Evolutionary conservation across 2,329 filamentous ascomycete species (phyloP).

Genomic region (Plenodomus tracheiphilus): DNA sequence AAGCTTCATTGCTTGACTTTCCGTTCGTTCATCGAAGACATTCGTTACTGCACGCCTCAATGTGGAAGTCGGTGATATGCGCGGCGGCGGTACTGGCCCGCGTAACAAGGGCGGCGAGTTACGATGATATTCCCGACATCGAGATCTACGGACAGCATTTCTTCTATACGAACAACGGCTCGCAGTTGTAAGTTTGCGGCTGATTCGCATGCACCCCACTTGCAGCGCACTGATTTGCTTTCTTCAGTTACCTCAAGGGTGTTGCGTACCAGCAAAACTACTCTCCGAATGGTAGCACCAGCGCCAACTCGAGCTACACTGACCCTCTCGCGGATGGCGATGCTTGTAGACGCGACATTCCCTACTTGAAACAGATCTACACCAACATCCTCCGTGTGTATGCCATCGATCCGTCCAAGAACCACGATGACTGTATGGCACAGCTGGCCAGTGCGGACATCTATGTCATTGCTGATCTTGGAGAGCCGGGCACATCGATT

Average conservation of each 20-base stretch:
- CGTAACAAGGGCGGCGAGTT: slow-evolving; percentile 30
- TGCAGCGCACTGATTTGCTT: slow-evolving; percentile 8
- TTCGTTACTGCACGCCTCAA: slow-evolving; percentile 8
- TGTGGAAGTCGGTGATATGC: slow-evolving; percentile 15
- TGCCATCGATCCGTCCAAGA: slow-evolving; percentile 76
- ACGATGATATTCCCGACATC: slow-evolving; percentile 35
- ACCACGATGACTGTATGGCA: slow-evolving; percentile 86
- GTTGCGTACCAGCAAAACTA: slow-evolving; percentile 81
- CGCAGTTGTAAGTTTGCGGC: slow-evolving; percentile 58
- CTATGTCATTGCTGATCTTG: slow-evolving; percentile 89
- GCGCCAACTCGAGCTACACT: slow-evolving; percentile 60
- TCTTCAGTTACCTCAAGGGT: slow-evolving; percentile 74
- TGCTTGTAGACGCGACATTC: slow-evolving; percentile 81
- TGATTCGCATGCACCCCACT: neutral
- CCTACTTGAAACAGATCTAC: slow-evolving; percentile 73
- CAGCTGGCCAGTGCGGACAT: slow-evolving; percentile 82
- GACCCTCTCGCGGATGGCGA: slow-evolving; percentile 79
- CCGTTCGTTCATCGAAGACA: slow-evolving; percentile 7
- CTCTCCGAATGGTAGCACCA: slow-evolving; percentile 27
- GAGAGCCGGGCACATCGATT: slow-evolving; percentile 66
- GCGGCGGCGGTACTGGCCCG: slow-evolving; percentile 20
- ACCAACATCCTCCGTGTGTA: slow-evolving; percentile 93
- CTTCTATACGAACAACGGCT: slow-evolving; percentile 83
- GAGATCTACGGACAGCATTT: slow-evolving; percentile 72
- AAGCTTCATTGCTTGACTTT: slow-evolving; percentile 9